Evolutionary conservation across 2,329 filamentous ascomycete species (phyloP).

Genomic region (Fusarium decemcellulare): DNA sequence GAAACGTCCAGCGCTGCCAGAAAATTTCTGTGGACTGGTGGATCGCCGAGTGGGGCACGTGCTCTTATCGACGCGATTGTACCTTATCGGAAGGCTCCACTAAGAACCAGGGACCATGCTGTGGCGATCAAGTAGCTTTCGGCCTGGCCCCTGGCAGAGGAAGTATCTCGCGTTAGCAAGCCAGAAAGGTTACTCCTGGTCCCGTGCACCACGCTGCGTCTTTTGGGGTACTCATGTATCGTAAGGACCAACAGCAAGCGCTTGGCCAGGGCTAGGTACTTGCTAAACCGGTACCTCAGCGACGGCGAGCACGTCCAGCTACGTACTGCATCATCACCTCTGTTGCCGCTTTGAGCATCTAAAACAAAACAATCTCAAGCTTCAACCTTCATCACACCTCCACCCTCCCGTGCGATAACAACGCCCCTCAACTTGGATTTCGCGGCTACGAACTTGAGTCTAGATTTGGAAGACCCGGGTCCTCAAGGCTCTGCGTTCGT

Average conservation of each 20-base stretch:
- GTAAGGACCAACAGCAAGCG: not conserved
- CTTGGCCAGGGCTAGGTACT: slow-evolving; percentile 18
- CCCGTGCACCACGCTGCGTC: not conserved
- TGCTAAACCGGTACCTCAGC: slow-evolving; percentile 13
- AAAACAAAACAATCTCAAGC: slow-evolving; percentile 31
- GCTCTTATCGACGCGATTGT: slow-evolving; percentile 29
- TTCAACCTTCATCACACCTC: not conserved
- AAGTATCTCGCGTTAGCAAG: not conserved
- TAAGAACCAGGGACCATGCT: not conserved
- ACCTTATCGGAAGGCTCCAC: slow-evolving; percentile 32
- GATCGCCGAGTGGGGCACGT: slow-evolving; percentile 34
- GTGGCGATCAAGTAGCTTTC: slow-evolving; percentile 6
- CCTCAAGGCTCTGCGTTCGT: not conserved
- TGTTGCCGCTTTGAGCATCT: slow-evolving; percentile 13
- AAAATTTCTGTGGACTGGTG: slow-evolving; percentile 46
- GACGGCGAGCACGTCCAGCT: slow-evolving; percentile 18
- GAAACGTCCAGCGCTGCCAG: slow-evolving; percentile 20
- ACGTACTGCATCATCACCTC: slow-evolving; percentile 18
- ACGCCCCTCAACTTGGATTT: not conserved
- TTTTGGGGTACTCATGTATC: not conserved
- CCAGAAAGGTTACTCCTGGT: not conserved
- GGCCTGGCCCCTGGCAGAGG: not conserved
- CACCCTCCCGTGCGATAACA: not conserved
- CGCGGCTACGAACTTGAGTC: not conserved
- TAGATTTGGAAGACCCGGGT: not conserved